Conservation (phyloP, 225 moss, liverwort and hornwort species). For the Asterella californica region DNA sequence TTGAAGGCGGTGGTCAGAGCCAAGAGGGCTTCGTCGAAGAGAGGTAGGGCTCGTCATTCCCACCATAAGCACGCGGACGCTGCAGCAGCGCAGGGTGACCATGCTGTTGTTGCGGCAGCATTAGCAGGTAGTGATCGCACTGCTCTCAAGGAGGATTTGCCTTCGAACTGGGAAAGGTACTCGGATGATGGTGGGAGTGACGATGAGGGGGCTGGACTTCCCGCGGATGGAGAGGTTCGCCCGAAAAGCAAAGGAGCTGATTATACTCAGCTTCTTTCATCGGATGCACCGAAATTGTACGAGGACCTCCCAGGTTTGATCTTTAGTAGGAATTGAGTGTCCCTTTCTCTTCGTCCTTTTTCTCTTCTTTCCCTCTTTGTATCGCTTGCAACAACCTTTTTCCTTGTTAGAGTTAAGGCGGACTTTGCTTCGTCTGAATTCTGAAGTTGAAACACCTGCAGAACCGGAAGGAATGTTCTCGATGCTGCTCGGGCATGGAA, state of each 20-base stretch:
- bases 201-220: conserved; percentile 5
- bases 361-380: not conserved
- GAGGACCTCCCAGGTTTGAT: conserved; percentile 40
- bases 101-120: not conserved
- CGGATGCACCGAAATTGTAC: conserved; percentile 28
- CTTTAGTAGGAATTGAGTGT: not conserved
- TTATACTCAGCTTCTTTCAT: conserved; percentile 36
- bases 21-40: conserved; percentile 40
- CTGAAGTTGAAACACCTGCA: conserved; percentile 11
- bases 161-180: conserved; percentile 49
- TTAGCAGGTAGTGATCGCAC: not conserved
- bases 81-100: not conserved
- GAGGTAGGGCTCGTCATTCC: conserved; percentile 35
- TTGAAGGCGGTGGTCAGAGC: conserved; percentile 41
- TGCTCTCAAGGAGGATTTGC: conserved; percentile 20
- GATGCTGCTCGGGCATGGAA: conserved; percentile 30
- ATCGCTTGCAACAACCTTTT: no score
- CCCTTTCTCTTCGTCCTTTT: not conserved
- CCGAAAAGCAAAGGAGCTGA: conserved; percentile 49
- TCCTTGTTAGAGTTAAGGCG: not conserved
- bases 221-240: conserved; percentile 32
- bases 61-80: conserved; percentile 9
- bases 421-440: not conserved
- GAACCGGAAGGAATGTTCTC: conserved; percentile 38
- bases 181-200: conserved; percentile 34